Evolutionary conservation across 1,139 yeast species (phyloP).

Genomic region (Lodderomyces beijingensis): DNA sequence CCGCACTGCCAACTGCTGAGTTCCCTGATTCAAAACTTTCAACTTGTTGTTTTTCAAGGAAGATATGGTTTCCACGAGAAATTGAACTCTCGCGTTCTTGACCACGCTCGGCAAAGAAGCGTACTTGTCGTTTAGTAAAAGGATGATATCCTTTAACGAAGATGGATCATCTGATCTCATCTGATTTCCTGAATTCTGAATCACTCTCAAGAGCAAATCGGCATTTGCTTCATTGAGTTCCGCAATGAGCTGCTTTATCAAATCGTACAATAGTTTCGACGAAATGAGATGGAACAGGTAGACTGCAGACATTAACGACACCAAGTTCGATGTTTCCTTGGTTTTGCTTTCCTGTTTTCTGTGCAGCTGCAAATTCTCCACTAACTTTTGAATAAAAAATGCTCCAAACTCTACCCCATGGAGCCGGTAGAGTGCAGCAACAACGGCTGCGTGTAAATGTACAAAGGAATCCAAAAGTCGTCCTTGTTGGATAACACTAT

Average conservation of each 20-base stretch:
- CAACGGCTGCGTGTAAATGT: constrained; percentile 72
- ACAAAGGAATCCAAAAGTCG: constrained; percentile 74
- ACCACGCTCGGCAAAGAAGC: constrained; percentile 26
- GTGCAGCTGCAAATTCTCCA: constrained; percentile 56
- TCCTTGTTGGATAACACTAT: constrained; percentile 61
- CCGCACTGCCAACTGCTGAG: constrained; percentile 48
- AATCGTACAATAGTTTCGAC: constrained; percentile 70
- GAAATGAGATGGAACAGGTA: constrained; percentile 76
- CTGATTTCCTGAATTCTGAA: constrained; percentile 76
- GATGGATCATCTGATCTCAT: constrained; percentile 87
- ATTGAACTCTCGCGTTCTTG: constrained; percentile 66
- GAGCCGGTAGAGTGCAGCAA: constrained; percentile 67
- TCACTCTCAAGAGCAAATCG: constrained; percentile 67
- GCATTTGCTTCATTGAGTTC: constrained; percentile 69
- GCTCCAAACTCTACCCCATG: constrained; percentile 95
- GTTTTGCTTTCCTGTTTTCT: constrained; percentile 26
- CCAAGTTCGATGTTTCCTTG: constrained; percentile 64
- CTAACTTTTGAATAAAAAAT: constrained; percentile 68
- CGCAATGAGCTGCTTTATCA: constrained; percentile 53
- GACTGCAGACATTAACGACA: constrained; percentile 71
- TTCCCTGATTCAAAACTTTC: constrained; percentile 46
- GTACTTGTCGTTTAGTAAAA: constrained; percentile 48
- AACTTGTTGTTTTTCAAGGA: constrained; percentile 83
- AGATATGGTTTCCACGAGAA: constrained; percentile 78
- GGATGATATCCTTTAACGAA: constrained; percentile 75